Evolutionary conservation across 805 yeast species (phyloP).

Genomic region (Starmerella vaccinii): DNA sequence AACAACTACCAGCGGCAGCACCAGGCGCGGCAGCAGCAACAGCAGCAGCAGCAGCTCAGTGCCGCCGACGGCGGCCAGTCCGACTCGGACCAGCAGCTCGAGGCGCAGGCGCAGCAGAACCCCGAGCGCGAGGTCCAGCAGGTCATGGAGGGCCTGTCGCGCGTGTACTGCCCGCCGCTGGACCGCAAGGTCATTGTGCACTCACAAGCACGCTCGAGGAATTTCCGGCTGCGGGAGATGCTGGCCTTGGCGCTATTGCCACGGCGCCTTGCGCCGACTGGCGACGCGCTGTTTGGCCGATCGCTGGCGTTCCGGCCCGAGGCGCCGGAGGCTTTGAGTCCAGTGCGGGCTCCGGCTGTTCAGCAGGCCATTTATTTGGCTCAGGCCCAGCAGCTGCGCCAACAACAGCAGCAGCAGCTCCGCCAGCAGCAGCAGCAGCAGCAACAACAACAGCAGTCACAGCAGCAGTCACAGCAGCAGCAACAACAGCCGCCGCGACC

Average conservation of each 20-base stretch:
- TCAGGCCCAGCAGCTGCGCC: slow-evolving; percentile 21
- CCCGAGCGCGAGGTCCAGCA: slow-evolving; percentile 64
- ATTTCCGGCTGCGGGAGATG: slow-evolving; percentile 85
- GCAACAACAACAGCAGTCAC: slow-evolving; percentile 21
- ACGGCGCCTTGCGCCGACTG: slow-evolving; percentile 41
- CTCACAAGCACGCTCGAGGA: slow-evolving; percentile 55
- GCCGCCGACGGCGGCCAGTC: slow-evolving; percentile 19
- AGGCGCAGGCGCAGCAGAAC: slow-evolving; percentile 20
- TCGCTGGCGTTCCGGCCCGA: slow-evolving; percentile 67
- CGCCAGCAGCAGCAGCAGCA: slow-evolving; percentile 14
- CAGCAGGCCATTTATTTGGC: slow-evolving; percentile 26
- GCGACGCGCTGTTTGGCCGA: slow-evolving; percentile 57
- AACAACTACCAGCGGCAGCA: slow-evolving; percentile 87
- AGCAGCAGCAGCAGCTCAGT: slow-evolving; percentile 18
- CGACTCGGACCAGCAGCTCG: slow-evolving; percentile 20
- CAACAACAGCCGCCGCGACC: slow-evolving; percentile 12
- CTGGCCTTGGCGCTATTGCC: slow-evolving; percentile 64
- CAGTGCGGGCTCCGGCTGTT: slow-evolving; percentile 30
- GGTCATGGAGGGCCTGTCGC: slow-evolving; percentile 78
- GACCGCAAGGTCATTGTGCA: slow-evolving; percentile 67
- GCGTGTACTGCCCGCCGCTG: slow-evolving; percentile 45
- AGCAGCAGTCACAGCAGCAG: slow-evolving; percentile 13
- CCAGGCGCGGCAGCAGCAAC: slow-evolving; percentile 52
- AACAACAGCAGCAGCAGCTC: slow-evolving; percentile 13
- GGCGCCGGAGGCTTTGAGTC: slow-evolving; percentile 43